Conservation (phyloP, 305 asterid species). For the Rubia balearica region DNA sequence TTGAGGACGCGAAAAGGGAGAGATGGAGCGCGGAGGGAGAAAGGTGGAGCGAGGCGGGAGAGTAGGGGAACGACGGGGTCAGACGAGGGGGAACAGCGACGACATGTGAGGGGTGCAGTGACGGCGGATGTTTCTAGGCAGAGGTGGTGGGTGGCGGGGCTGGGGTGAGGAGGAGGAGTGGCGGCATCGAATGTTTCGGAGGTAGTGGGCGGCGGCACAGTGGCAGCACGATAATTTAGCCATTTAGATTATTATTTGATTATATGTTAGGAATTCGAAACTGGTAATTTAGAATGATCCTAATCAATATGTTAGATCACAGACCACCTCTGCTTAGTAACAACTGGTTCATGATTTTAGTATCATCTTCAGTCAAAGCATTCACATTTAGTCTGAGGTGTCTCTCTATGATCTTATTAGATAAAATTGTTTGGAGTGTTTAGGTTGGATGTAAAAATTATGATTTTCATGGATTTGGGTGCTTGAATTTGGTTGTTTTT, state of each 20-base stretch:
- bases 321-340: background rate
- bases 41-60: too few relatives aligned
- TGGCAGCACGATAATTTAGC: too few relatives aligned
- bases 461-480: background rate
- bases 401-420: background rate
- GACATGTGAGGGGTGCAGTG: too few relatives aligned
- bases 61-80: too few relatives aligned
- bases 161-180: too few relatives aligned
- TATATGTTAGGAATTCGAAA: background rate
- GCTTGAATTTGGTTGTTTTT: background rate
- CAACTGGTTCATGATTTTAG: background rate
- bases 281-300: background rate
- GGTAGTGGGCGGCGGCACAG: slow-evolving; percentile 21
- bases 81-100: too few relatives aligned
- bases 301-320: background rate
- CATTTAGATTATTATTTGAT: slow-evolving; percentile 9
- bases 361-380: background rate
- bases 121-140: too few relatives aligned
- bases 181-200: too few relatives aligned
- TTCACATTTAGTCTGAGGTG: background rate
- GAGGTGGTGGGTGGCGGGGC: too few relatives aligned
- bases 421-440: background rate
- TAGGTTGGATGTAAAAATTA: background rate
- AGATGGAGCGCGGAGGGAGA: too few relatives aligned
- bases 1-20: too few relatives aligned